Evolutionary conservation across 2,329 filamentous ascomycete genomes (phyloP), one percentile per base, ranked within the genome.

Genomic region (Phialophora tarda): DNA sequence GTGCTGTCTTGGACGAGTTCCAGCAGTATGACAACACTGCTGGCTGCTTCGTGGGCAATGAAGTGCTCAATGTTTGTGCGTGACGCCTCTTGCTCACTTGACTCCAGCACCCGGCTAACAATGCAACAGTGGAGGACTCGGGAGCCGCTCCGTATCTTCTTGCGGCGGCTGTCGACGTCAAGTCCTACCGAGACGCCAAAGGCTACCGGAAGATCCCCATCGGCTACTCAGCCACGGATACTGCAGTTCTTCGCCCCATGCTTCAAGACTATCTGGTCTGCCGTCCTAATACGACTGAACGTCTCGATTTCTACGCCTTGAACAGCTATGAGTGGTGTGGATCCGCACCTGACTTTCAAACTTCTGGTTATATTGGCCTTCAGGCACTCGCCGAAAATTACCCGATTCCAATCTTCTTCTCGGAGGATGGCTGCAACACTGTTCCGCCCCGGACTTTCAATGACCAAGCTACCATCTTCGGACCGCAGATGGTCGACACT

Each of bases 321-420:
- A 96, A 97, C 76, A 91, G 91, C 57, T 95, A 96, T 77, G 90
- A 92, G 75, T 92, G 89, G 89, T 92, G 89, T 73, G 89, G 89
- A 68, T 60, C 74, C 17, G 77, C 78, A 24, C 62, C 69, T n/a
- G 76, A 78, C 38, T 93, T 88, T 78, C 71, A 81, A 28, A 81
- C 75, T 21, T 88, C 92, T 2, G 92, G 91, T 64, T 96, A 96
- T 79, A 75, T 82, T 55, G 82, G 82, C 69, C 86, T 96, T 30
- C 84, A 92, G 76, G 77, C 82, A 61, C 88, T 90, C 70, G 88
- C 90, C 5, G 84, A 84, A 44, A 78, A 86, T 73, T 93, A 92
- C 78, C 89, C 88, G 55, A 87, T 96, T n/a, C 92, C 91, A 23
- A 92, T 95, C 73, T 93, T 93, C 83, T 92, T 96, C 79, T 93